Evolutionary conservation across 148 eudicot genomes (phyloP).

Genomic region (Diospyros kaki): DNA sequence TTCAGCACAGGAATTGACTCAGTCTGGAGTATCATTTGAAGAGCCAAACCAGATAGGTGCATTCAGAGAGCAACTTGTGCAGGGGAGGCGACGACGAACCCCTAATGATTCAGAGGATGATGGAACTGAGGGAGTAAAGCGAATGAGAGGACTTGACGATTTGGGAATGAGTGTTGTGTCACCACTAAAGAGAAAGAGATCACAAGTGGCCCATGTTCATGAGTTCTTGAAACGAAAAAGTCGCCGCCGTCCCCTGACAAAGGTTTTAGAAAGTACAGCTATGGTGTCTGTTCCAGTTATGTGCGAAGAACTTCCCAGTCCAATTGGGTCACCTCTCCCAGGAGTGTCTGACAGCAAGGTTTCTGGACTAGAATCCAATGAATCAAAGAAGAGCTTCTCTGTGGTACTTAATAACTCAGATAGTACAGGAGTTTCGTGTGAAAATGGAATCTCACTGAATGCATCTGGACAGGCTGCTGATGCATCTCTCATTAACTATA

Average conservation of each 20-base stretch:
- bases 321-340: conserved; percentile 29
- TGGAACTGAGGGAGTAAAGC: conserved; percentile 69
- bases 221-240: conserved; percentile 60
- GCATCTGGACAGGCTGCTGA: conserved; percentile 20
- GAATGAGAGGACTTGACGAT: conserved; percentile 89
- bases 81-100: conserved; percentile 38
- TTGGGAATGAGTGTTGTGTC: conserved; percentile 51
- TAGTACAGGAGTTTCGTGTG: conserved; percentile 36
- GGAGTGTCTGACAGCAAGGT: conserved; percentile 44
- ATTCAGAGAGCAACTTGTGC: conserved; percentile 30
- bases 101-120: conserved; percentile 93
- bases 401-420: conserved; percentile 28
- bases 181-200: conserved; percentile 54
- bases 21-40: conserved; percentile 62
- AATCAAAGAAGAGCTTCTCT: conserved; percentile 30
- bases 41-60: conserved; percentile 32
- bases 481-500: conserved; percentile 20
- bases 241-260: conserved; percentile 59
- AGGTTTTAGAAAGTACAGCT: conserved; percentile 65
- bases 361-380: conserved; percentile 40
- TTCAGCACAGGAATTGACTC: conserved; percentile 49
- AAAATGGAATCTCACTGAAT: conserved; percentile 25
- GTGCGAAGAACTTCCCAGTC: conserved; percentile 48
- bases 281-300: conserved; percentile 73
- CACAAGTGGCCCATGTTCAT: conserved; percentile 52